Percentiles rank a stretch among this genome's conserved stretches.
phyloP scores from a whole-genome alignment of 2,329 filamentous ascomycete species.

The Ophiostoma populinum region DNA sequence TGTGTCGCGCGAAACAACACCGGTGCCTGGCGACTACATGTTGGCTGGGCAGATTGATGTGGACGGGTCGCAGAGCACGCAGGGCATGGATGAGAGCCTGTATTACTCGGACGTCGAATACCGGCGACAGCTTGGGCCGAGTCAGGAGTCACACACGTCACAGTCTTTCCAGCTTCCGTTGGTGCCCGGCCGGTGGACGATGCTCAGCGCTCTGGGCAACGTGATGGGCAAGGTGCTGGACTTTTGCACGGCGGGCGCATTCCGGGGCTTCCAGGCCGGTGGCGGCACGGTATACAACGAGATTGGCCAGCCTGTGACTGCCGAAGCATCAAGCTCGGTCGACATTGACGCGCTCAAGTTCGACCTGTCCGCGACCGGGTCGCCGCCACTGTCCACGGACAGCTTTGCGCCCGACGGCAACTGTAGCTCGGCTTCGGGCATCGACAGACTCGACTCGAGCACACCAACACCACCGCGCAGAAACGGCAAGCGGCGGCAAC shows the following conservation, averaged over 20 bases:
- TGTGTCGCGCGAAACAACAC: conserved; percentile 18
- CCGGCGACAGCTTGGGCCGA: conserved; percentile 32
- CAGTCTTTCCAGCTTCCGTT: too few relatives aligned
- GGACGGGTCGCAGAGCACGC: conserved; percentile 17
- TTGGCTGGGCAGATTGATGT: conserved; percentile 37
- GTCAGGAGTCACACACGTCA: conserved; percentile 13
- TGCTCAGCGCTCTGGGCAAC: conserved; percentile 45
- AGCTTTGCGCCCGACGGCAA: background rate
- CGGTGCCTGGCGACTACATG: conserved; percentile 24
- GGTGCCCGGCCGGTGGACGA: conserved; percentile 17
- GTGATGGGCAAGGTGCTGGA: conserved; percentile 67
- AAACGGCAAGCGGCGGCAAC: conserved; percentile 36
- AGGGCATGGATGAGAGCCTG: conserved; percentile 31
- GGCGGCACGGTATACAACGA: conserved; percentile 52
- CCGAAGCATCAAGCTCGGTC: too few relatives aligned
- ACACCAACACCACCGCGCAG: conserved; percentile 16
- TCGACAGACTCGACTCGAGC: too few relatives aligned
- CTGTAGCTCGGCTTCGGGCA: conserved; percentile 10
- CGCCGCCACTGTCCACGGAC: background rate
- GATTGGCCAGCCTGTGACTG: conserved; percentile 16
- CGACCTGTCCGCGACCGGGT: background rate
- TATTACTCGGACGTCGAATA: conserved; percentile 42
- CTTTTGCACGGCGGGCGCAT: conserved; percentile 60
- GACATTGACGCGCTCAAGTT: background rate
- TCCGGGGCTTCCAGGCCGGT: conserved; percentile 74